Evolutionary conservation across 306 rosid genomes (phyloP).

Genomic region (Spatholobus suberectus): DNA sequence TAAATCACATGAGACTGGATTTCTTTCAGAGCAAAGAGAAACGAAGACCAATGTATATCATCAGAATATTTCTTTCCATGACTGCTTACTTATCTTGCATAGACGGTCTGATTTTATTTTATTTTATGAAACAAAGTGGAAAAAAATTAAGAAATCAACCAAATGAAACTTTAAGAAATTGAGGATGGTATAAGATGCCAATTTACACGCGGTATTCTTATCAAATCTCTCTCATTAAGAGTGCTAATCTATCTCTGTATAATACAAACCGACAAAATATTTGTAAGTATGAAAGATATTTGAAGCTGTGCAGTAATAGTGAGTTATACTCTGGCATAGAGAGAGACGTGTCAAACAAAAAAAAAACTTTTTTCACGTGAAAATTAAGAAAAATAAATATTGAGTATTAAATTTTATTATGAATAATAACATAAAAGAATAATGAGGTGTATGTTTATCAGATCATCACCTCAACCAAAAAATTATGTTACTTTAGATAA

Average conservation of each 20-base stretch:
- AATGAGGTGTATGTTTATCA: background rate
- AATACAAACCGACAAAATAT: slow-evolving; percentile 20
- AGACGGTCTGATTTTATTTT: slow-evolving; percentile 31
- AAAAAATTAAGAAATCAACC: background rate
- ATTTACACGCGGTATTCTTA: background rate
- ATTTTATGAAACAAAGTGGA: background rate
- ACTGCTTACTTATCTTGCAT: slow-evolving; percentile 28
- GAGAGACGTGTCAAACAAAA: background rate
- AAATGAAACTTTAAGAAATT: background rate
- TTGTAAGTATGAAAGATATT: background rate
- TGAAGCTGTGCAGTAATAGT: background rate
- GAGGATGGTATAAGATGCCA: background rate
- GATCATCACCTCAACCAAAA: background rate
- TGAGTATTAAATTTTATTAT: background rate
- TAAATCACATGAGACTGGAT: slow-evolving; percentile 52
- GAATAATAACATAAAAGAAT: no score
- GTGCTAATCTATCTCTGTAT: background rate
- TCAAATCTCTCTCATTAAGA: background rate
- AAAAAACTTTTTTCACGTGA: background rate
- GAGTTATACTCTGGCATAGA: background rate
- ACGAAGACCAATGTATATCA: slow-evolving; percentile 10
- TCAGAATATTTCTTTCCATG: slow-evolving; percentile 37
- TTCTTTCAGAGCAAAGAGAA: slow-evolving; percentile 35
- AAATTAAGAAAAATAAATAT: background rate
- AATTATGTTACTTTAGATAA: background rate